Base-by-base conservation (phyloP, 495 filamentous ascomycete species). In the Aspergillus nidulans region DNA sequence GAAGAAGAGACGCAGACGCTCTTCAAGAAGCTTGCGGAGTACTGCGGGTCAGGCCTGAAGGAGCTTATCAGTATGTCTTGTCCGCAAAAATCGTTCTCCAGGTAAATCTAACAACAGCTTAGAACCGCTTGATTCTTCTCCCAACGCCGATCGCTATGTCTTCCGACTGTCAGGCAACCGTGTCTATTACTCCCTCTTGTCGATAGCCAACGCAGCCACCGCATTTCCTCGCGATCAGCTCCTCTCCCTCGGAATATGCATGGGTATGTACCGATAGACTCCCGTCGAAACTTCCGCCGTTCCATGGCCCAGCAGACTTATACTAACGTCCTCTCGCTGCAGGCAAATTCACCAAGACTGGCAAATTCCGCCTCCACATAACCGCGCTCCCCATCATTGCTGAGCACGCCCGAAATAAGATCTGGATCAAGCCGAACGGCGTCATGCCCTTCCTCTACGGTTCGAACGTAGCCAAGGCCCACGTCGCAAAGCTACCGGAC, bases 401-500 rank as follows among this genome's bases (percentile, higher is more conserved):
- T 18, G 82, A 88, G 36, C 87, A 95, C 71, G 91, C 94, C 20
- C 78, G 95, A 28, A 90, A 94, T 69, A 96, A 96, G 80, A 81
- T 96, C 50, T 97, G 89, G 89, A 85, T 99, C 53, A 95, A 95
- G 71, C 69, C 84, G 20, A 99, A 99, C 73, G 94, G 95, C 43
- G 90, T 91, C 69, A 94, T 95, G 88, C 91, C 32, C 45, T 96
- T 90, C 69, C 73, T 95, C 13, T 98, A 98, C 71, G 94, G 91
- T 26, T 85, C 87, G 24, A 87, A 95, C 66, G 79, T 97, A 21
- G 81, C 94, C 40, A 95, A 95, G 72, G 94, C 95, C 19, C 94
- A 98, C 71, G 83, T 97, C 0, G 90, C 89, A 19, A 75, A 92
- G 47, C 94, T 87, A 82, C 86, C 81, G 20, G 91, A 97, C 60